Evolutionary conservation across 495 filamentous ascomycete genomes (phyloP), one percentile per base, ranked within the genome.

Genomic region (Trypethelium eluteriae): DNA sequence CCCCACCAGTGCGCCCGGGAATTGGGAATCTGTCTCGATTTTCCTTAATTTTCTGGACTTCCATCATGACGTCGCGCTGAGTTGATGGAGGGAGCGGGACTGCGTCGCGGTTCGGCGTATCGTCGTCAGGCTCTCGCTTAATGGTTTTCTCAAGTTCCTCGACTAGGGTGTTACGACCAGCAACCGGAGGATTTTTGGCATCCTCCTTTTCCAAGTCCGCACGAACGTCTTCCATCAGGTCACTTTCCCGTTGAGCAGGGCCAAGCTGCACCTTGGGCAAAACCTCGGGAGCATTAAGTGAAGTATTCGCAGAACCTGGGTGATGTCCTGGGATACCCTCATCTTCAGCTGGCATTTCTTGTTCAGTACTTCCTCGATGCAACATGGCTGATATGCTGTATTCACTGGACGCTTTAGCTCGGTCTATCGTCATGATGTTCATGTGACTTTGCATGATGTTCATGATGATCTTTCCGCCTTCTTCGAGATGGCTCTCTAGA

Each of bases 271-370:
- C 80, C 63, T 81, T 79, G 1, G 86, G 80, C 53, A 75, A 79
- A 70, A 75, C 81, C 65, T 59, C 80, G 69, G 83, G 84, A 72
- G 85, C 82, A 63, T 83, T 87, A 38, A 86, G 83, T 66, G 89
- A 86, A 34, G 84, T 85, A 70, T 93, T 92, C 34, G 87, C 85
- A 2, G 92, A 89, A 0, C 94, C 94, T 1, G 90, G 91, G 67
- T 92, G 88, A 61, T 95, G 88, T 4, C 95, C 95, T 0, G 91
- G 90, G 68, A 98, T 97, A 44, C 94, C 94, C 75, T 98, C 94
- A 70, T 94, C 88, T 71, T 94, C 88, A 39, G 89, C 86, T 11
- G 88, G 87, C 66, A 84, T 82, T 7, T 84, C 81, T 49, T 93
- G 89, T 11, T 86, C 87, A 1, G 83, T 79, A 12, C 76, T 72